These are phyloP conservation scores for Rhamnella rubrinervis DNA, from an alignment of 331 rosid species.

Conservation along the genomic window DNA sequence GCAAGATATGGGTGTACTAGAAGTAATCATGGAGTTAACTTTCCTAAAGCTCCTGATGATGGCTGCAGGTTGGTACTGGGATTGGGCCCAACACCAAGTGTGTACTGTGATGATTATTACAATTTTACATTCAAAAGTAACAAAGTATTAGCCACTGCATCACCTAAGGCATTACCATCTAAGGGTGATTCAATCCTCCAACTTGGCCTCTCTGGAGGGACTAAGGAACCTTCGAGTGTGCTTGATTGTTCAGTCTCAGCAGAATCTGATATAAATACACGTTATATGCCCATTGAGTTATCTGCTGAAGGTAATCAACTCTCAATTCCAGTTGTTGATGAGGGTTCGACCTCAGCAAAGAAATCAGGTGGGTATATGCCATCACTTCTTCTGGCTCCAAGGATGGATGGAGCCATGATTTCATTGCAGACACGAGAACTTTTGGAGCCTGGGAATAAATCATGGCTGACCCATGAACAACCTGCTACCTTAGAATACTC, in stretches of 20 bases:
- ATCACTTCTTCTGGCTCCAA: conserved; percentile 93
- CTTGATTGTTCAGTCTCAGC: conserved; percentile 59
- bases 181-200: conserved; percentile 79
- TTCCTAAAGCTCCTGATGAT: conserved; percentile 62
- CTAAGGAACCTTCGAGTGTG: conserved; percentile 58
- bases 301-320: conserved; percentile 47
- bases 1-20: conserved; percentile 40
- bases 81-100: conserved; percentile 86
- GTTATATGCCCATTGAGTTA: conserved; percentile 50
- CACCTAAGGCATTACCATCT: conserved; percentile 41
- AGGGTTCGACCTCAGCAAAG: conserved; percentile 95
- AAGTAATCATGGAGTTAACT: conserved; percentile 43
- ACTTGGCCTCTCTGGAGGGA: conserved; percentile 87
- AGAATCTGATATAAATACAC: conserved; percentile 49
- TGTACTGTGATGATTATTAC: conserved; percentile 54
- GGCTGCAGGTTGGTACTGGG: conserved; percentile 92
- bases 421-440: conserved; percentile 40
- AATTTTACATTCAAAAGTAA: conserved; percentile 42
- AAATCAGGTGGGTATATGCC: conserved; percentile 98
- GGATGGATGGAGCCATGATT: conserved; percentile 44
- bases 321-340: conserved; percentile 73
- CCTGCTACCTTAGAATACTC: conserved; percentile 53
- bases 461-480: conserved; percentile 48
- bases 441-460: conserved; percentile 36
- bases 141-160: conserved; percentile 38